phyloP scores from a whole-genome alignment of 108 stramenopile genomes.

The Stephanodiscus minutulus region DNA sequence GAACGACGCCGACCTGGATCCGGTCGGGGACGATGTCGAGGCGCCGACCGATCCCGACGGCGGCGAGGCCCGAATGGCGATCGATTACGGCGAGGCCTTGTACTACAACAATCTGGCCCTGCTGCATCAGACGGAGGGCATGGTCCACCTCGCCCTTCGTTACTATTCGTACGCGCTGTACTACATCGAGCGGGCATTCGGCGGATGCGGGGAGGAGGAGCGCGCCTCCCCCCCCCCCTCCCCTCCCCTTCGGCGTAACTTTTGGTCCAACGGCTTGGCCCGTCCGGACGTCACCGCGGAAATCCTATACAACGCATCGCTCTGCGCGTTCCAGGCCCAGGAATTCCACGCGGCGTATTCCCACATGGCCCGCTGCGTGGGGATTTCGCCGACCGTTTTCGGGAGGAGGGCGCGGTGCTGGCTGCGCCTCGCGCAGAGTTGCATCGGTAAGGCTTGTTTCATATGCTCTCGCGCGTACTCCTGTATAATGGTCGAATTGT shows the following conservation, averaged over 20 bases:
- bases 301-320: conserved; percentile 68
- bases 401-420: conserved; percentile 55
- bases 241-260: too few relatives aligned
- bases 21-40: neutral
- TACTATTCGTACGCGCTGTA: conserved; percentile 65
- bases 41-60: neutral
- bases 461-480: too few relatives aligned
- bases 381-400: conserved; percentile 41
- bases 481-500: neutral
- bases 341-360: conserved; percentile 68
- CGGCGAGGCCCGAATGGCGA: conserved; percentile 28
- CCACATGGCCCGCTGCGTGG: conserved; percentile 65
- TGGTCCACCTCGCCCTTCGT: conserved; percentile 71
- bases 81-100: conserved; percentile 59
- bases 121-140: conserved; percentile 70
- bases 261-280: conserved; percentile 67
- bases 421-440: conserved; percentile 83
- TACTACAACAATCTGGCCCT: conserved; percentile 81
- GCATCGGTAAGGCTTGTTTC: conserved; percentile 58
- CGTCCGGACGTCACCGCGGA: conserved; percentile 53
- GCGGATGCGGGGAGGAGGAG: neutral
- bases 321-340: conserved; percentile 66
- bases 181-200: conserved; percentile 13
- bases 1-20: neutral
- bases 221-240: neutral